Conservation (phyloP, 2,329 filamentous ascomycete species). For the Sporothrix protearum region DNA sequence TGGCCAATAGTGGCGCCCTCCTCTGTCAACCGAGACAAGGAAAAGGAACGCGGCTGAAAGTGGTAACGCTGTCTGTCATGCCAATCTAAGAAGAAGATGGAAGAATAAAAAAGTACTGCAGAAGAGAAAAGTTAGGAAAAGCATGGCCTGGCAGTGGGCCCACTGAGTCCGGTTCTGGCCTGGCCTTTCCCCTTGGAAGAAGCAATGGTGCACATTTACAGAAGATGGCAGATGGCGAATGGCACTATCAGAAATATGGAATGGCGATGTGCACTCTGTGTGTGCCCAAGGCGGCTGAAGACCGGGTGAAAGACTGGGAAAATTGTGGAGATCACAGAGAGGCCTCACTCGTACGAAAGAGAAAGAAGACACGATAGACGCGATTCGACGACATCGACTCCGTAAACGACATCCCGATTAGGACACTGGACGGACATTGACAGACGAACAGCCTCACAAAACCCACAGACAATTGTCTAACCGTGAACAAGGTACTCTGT, state of each 20-base stretch:
- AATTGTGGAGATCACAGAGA: not conserved
- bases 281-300: conserved; percentile 1
- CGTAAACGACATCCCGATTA: not conserved
- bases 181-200: not conserved
- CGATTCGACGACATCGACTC: too few relatives aligned
- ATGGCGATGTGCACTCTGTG: conserved; percentile 6
- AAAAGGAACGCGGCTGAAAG: not conserved
- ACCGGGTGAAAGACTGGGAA: too few relatives aligned
- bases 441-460: too few relatives aligned
- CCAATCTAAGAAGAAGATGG: not conserved
- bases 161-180: not conserved
- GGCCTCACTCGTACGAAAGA: not conserved
- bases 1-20: not conserved
- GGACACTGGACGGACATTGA: too few relatives aligned
- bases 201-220: not conserved
- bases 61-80: not conserved
- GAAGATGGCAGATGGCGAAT: not conserved
- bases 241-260: not conserved
- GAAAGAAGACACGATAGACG: not conserved
- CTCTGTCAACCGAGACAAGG: not conserved
- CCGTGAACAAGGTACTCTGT: too few relatives aligned
- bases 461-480: too few relatives aligned
- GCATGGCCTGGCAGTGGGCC: not conserved
- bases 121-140: not conserved
- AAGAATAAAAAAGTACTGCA: not conserved